These are phyloP conservation scores for Fusarium heterosporum DNA, from an alignment of 2,329 filamentous ascomycete species.

Conservation along the genomic window DNA sequence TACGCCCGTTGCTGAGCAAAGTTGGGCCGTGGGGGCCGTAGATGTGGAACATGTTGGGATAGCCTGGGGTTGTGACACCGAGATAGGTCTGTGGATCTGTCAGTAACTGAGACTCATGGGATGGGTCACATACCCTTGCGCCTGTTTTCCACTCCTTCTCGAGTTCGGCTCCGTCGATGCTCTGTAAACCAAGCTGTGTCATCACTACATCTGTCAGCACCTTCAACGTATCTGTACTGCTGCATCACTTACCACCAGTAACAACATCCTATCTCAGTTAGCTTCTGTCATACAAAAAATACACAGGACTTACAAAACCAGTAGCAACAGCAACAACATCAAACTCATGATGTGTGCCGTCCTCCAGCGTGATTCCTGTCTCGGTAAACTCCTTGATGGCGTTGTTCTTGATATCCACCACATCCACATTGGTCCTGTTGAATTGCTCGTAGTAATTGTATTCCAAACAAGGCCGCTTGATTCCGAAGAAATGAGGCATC, in stretches of 20 bases:
- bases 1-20: conserved; percentile 64
- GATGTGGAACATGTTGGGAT: conserved; percentile 64
- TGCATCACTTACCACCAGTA: conserved; percentile 49
- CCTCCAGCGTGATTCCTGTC: conserved; percentile 55
- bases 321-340: conserved; percentile 60
- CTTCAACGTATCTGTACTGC: rapidly evolving
- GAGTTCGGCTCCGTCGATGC: conserved; percentile 54
- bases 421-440: conserved; percentile 56
- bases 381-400: conserved; percentile 56
- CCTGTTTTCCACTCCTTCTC: conserved; percentile 57
- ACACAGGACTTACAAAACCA: conserved; percentile 55
- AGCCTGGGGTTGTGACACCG: conserved; percentile 57
- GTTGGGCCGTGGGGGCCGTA: conserved; percentile 70
- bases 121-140: conserved; percentile 39
- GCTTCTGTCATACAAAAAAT: background rate
- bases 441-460: conserved; percentile 61
- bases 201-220: conserved; percentile 49
- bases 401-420: conserved; percentile 57
- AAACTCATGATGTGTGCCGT: conserved; percentile 57
- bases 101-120: rapidly evolving
- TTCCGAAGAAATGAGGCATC: conserved; percentile 66
- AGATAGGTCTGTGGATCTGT: conserved; percentile 53
- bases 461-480: conserved; percentile 62
- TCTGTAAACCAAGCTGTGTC: conserved; percentile 59
- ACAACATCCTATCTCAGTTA: conserved; percentile 48